phyloP scores from a whole-genome alignment of 768 basidiomycete species.

The Mrakia blollopis region DNA sequence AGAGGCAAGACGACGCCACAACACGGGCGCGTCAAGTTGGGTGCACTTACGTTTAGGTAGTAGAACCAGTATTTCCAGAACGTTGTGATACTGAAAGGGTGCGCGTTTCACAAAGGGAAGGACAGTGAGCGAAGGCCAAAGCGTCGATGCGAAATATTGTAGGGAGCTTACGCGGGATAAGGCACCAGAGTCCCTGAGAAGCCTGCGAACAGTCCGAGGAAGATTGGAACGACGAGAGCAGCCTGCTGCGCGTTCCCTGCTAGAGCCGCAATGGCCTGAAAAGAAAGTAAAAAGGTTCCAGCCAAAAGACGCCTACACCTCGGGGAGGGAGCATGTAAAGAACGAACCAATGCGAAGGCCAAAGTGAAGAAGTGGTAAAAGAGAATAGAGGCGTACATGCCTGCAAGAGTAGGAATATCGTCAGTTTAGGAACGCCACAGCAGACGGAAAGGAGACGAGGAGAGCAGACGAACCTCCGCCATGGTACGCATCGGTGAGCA shows the following conservation, averaged over 20 bases:
- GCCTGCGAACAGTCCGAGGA: slow-evolving; percentile 32
- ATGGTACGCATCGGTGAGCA: slow-evolving; percentile 25
- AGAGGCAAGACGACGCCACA: too few relatives aligned
- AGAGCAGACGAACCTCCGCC: slow-evolving; percentile 13
- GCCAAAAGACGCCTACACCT: too few relatives aligned
- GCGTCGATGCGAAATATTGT: too few relatives aligned
- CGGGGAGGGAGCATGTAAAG: too few relatives aligned
- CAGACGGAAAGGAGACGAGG: too few relatives aligned
- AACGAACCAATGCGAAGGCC: slow-evolving; percentile 21
- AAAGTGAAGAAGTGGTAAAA: slow-evolving; percentile 31
- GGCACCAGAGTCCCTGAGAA: slow-evolving; percentile 33
- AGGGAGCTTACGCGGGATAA: too few relatives aligned
- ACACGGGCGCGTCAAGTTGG: too few relatives aligned
- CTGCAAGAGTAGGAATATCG: background rate
- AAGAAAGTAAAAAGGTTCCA: too few relatives aligned
- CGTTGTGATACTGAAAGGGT: slow-evolving; percentile 25
- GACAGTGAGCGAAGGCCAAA: too few relatives aligned
- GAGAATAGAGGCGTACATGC: slow-evolving; percentile 15
- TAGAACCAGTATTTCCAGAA: slow-evolving; percentile 34
- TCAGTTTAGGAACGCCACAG: too few relatives aligned
- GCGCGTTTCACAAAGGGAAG: too few relatives aligned
- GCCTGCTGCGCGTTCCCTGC: slow-evolving; percentile 27
- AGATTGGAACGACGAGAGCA: slow-evolving; percentile 25
- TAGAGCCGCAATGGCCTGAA: slow-evolving; percentile 22
- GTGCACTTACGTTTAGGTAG: slow-evolving; percentile 36